Percentiles rank a stretch among this genome's conserved stretches.
Conservation (phyloP, 169 alveolate species). For the Eimeria praecox region DNA sequence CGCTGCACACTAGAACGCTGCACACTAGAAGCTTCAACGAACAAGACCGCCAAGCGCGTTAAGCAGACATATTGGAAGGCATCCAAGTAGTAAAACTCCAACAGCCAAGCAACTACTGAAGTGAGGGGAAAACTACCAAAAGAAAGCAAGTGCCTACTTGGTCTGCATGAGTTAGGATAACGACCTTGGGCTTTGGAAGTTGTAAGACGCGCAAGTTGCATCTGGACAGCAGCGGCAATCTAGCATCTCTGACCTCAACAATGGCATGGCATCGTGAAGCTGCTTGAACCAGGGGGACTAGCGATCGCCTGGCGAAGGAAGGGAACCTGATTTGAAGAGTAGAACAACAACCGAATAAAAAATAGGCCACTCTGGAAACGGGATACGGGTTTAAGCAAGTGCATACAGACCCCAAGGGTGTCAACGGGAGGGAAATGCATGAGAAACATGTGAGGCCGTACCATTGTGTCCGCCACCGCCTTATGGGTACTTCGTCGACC, state of each 20-base stretch:
- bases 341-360: not conserved
- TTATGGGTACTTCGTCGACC: not conserved
- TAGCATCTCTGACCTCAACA: conserved; percentile 76
- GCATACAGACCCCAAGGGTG: not conserved
- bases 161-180: conserved; percentile 73
- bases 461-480: conserved; percentile 69
- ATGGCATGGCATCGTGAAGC: conserved; percentile 60
- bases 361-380: not conserved
- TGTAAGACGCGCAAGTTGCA: conserved; percentile 58
- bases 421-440: not conserved
- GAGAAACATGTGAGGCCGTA: conserved; percentile 10
- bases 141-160: conserved; percentile 12
- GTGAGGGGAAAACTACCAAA: not conserved
- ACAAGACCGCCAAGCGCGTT: not conserved
- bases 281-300: conserved; percentile 51
- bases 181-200: conserved; percentile 40
- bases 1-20: not conserved
- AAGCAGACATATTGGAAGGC: not conserved
- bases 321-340: conserved; percentile 25
- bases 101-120: not conserved
- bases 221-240: conserved; percentile 72
- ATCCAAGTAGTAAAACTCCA: not conserved
- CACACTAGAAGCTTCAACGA: not conserved
- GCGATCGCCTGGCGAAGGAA: conserved; percentile 64
- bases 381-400: not conserved